Base-by-base conservation (phyloP, 225 moss, liverwort and hornwort genomes). In the Pseudisothecium myosuroides region DNA sequence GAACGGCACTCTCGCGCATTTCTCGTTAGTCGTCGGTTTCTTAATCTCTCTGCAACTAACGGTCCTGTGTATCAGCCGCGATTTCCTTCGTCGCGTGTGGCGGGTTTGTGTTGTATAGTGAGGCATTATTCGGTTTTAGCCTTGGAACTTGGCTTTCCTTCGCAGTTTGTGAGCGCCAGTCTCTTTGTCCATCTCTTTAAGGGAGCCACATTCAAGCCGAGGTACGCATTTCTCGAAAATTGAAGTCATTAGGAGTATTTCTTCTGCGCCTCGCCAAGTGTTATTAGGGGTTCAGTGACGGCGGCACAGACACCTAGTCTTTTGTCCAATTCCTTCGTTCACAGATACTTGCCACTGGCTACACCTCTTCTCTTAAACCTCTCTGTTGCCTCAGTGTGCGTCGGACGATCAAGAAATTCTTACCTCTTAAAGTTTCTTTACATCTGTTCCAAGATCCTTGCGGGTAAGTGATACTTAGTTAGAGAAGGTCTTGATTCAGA, bases 271-370 rank as follows among this genome's bases (percentile, higher is more conserved):
- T 81, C n/a, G 37, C 34, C 19, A 50, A 80, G 88, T 31, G 78
- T 23, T 83, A 80, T 90, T 93, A 90, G 88, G 93, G 88, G 11
- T 93, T 91, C 67, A 32, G 86, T 68, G 88, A 80, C 91, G 93
- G 93, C 91, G 86, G 83, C 62, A 47, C 61, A 50, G 31, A 55
- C 24, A 47, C 74, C 32, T 52, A 83, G 92, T 62, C 27, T 85
- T 29, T 45, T 61, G 18, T 80, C 41, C 41, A 85, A 81, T 84
- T 82, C 15, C 65, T 87, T 75, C 7, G 24, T 83, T 65, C 76
- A 17, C 50, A 78, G 87, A 74, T 82, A 82, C 80, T 84, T 86
- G 37, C 45, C 62, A 63, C 9, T 28, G 56, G 17, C 58, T 28
- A 21, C 17, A 37, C 77, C 64, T 72, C 71, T 78, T 61, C n/a